Percentiles rank a stretch among this genome's conserved stretches.
phyloP scores from a whole-genome alignment of 2,329 filamentous ascomycete genomes.

The Rhytidhysteron rufulum region DNA sequence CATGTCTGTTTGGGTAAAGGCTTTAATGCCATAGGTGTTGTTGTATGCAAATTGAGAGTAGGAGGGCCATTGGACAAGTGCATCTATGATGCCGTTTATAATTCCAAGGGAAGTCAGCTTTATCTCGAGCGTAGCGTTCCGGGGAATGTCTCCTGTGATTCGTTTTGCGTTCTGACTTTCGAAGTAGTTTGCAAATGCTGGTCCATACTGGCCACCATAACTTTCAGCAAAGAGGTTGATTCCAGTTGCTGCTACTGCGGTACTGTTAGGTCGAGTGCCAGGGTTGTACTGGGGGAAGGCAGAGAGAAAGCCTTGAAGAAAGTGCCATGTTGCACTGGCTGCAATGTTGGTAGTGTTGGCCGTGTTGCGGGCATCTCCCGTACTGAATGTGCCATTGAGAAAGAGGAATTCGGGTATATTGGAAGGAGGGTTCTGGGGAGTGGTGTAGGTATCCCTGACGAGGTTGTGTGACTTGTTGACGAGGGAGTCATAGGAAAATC shows the following conservation, averaged over 20 bases:
- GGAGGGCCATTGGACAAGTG: conserved; percentile 56
- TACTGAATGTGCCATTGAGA: conserved; percentile 64
- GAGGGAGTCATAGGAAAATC: conserved; percentile 63
- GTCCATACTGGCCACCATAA: conserved; percentile 68
- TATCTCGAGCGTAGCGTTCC: conserved; percentile 55
- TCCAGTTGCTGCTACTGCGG: conserved; percentile 43
- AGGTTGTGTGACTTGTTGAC: conserved; percentile 46
- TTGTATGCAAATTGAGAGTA: conserved; percentile 57
- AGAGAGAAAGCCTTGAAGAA: conserved; percentile 59
- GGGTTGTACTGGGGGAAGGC: conserved; percentile 58
- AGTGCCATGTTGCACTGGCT: conserved; percentile 62
- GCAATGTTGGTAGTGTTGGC: conserved; percentile 56
- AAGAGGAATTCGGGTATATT: conserved; percentile 38
- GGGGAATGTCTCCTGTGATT: conserved; percentile 46
- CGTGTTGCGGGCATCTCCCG: conserved; percentile 47
- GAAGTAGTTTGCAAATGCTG: conserved; percentile 56
- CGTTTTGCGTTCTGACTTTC: conserved; percentile 60
- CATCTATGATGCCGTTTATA: conserved; percentile 68
- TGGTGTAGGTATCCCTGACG: conserved; percentile 37
- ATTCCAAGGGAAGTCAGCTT: conserved; percentile 63
- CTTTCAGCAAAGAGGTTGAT: conserved; percentile 67
- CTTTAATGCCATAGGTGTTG: conserved; percentile 63
- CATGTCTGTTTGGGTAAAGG: conserved; percentile 52
- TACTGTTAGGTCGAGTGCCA: conserved; percentile 36
- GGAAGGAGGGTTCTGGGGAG: conserved; percentile 34